Conservation (phyloP, 2,329 filamentous ascomycete genomes). For the Metarhizium album region DNA sequence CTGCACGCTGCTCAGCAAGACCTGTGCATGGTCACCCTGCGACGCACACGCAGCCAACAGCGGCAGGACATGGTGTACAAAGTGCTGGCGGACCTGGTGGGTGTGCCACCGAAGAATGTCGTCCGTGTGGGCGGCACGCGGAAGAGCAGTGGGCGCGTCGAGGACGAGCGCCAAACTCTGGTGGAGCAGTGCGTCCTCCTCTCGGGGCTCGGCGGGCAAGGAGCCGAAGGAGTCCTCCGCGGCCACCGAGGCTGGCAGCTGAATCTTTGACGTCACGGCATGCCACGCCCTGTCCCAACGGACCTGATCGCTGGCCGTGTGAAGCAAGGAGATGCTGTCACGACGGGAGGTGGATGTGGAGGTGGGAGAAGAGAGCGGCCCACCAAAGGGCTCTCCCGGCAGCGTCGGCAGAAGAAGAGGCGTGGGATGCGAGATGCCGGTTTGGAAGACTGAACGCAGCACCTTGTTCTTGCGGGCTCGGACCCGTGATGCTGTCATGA, state of each 20-base stretch:
- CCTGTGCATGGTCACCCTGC: slow-evolving; percentile 31
- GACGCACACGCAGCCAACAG: slow-evolving; percentile 37
- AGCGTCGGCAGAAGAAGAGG: slow-evolving; percentile 29
- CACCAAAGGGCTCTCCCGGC: slow-evolving; percentile 36
- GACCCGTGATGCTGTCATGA: slow-evolving; percentile 33
- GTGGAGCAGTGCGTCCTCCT: slow-evolving; percentile 34
- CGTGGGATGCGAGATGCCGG: slow-evolving; percentile 38
- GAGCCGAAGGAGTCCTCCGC: slow-evolving; percentile 44
- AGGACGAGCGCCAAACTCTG: slow-evolving; percentile 44
- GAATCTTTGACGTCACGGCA: slow-evolving; percentile 45
- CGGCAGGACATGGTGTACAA: slow-evolving; percentile 47
- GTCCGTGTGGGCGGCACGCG: slow-evolving; percentile 40
- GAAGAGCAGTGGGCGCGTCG: slow-evolving; percentile 33
- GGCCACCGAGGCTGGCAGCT: slow-evolving; percentile 43
- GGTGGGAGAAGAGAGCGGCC: slow-evolving; percentile 17
- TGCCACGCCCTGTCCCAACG: slow-evolving; percentile 54
- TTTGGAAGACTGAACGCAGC: slow-evolving; percentile 46
- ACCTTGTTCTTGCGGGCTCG: slow-evolving; percentile 37
- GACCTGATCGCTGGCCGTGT: slow-evolving; percentile 36
- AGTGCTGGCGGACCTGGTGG: slow-evolving; percentile 50
- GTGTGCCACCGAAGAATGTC: slow-evolving; percentile 51
- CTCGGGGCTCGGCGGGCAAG: slow-evolving; percentile 31
- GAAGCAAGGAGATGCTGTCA: slow-evolving; percentile 9
- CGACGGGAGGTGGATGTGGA: slow-evolving; percentile 7
- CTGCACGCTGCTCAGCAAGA: slow-evolving; percentile 41